Conservation (phyloP, 208 protist genomes). For the Acanthamoeba castellanii region DNA sequence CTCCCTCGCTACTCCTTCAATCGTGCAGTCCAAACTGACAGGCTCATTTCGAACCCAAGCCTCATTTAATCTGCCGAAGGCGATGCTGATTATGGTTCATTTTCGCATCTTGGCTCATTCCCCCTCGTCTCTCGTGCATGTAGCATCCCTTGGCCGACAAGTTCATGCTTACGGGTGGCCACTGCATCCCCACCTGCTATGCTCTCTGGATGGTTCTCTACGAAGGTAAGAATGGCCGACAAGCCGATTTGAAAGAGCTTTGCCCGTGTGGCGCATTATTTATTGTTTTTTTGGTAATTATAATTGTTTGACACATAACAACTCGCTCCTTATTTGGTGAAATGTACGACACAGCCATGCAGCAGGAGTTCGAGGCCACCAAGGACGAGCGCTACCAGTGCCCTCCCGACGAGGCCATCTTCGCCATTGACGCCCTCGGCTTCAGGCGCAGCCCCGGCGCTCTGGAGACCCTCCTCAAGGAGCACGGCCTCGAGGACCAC, state of each 20-base stretch:
- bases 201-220: slow-evolving; percentile 77
- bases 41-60: neutral
- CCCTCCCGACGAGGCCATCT: slow-evolving; percentile 36
- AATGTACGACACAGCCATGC: slow-evolving; percentile 63
- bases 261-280: neutral
- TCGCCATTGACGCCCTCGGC: slow-evolving; percentile 68
- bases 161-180: slow-evolving; percentile 74
- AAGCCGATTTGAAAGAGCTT: too few species aligned
- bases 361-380: slow-evolving; percentile 36
- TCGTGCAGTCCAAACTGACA: neutral
- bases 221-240: neutral
- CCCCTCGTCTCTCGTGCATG: neutral
- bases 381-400: slow-evolving; percentile 71
- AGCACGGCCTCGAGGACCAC: slow-evolving; percentile 59
- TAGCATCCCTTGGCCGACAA: slow-evolving; percentile 74
- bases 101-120: neutral
- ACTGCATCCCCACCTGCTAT: slow-evolving; percentile 79
- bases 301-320: neutral
- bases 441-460: slow-evolving; percentile 66
- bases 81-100: too few species aligned
- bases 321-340: neutral
- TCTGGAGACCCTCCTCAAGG: slow-evolving; percentile 68
- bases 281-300: neutral
- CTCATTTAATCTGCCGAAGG: too few species aligned
- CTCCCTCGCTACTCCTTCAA: neutral